Conservation (phyloP, 2,329 filamentous ascomycete genomes). For the Diaporthe sp. region DNA sequence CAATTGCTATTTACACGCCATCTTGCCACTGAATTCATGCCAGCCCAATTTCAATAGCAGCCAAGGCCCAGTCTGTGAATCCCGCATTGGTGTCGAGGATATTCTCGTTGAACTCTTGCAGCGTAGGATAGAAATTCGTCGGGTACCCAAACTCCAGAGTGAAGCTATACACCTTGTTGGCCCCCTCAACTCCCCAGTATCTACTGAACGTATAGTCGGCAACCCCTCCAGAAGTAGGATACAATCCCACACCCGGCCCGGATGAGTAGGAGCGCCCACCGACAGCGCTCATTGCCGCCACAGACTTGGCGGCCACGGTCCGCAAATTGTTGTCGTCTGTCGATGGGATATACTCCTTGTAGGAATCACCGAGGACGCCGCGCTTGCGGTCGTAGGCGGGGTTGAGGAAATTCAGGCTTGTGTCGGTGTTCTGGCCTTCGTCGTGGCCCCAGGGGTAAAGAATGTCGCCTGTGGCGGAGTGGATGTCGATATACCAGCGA, state of each 20-base stretch:
- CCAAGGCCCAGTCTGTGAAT: constrained; percentile 8
- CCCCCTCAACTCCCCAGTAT: constrained; percentile 10
- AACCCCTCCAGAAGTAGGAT: constrained; percentile 10
- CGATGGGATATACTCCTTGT: constrained; percentile 15
- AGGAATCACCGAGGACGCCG: background rate
- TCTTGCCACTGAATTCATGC: background rate
- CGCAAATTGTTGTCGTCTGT: background rate
- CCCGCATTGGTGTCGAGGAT: constrained; percentile 12
- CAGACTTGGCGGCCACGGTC: background rate
- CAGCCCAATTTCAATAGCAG: background rate
- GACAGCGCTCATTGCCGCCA: background rate
- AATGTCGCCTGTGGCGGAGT: background rate
- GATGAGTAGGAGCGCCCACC: constrained; percentile 3
- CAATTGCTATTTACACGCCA: too few relatives aligned
- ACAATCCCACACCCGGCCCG: background rate
- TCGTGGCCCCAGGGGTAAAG: constrained; percentile 8
- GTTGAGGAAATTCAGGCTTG: constrained; percentile 7
- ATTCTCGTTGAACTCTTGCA: constrained; percentile 12
- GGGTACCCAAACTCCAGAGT: constrained; percentile 20
- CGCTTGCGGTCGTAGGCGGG: background rate
- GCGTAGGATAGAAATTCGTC: background rate
- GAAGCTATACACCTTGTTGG: constrained; percentile 12
- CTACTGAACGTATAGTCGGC: constrained; percentile 12
- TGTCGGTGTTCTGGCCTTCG: background rate
- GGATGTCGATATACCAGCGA: constrained; percentile 2